These are phyloP conservation scores for Termitomyces titanicus DNA, from an alignment of 768 basidiomycete species.

Conservation along the genomic window DNA sequence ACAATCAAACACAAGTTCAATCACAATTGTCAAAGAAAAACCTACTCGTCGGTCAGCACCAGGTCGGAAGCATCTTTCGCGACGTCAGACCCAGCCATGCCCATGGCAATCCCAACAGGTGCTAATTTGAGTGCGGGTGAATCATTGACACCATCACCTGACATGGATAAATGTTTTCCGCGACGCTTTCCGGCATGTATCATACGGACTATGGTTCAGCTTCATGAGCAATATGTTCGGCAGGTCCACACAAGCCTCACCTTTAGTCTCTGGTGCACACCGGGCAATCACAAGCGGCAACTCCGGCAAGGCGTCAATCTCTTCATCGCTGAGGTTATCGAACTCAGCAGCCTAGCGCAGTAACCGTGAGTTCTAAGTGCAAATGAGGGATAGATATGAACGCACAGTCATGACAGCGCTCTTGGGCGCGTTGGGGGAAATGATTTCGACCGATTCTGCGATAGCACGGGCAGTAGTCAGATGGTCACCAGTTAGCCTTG, in stretches of 20 bases:
- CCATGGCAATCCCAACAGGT: slow-evolving; percentile 59
- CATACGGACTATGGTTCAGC: slow-evolving; percentile 34
- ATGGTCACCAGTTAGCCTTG: slow-evolving; percentile 53
- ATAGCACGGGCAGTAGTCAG: slow-evolving; percentile 51
- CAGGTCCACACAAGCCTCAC: slow-evolving; percentile 8
- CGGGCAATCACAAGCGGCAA: slow-evolving; percentile 58
- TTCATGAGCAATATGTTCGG: neutral
- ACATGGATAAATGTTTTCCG: slow-evolving; percentile 51
- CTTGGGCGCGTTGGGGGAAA: slow-evolving; percentile 33
- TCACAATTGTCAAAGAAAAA: neutral
- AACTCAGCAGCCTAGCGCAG: slow-evolving; percentile 37
- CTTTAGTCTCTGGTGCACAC: slow-evolving; percentile 52
- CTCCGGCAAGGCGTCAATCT: slow-evolving; percentile 45
- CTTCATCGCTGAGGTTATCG: slow-evolving; percentile 47
- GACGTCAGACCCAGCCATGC: slow-evolving; percentile 51
- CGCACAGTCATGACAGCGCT: slow-evolving; percentile 35
- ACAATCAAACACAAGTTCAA: neutral
- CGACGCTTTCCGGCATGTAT: slow-evolving; percentile 57
- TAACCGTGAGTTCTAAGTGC: neutral
- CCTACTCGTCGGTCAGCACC: slow-evolving; percentile 53
- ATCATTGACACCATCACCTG: slow-evolving; percentile 59
- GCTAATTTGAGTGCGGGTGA: slow-evolving; percentile 52
- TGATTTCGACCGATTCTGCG: slow-evolving; percentile 45
- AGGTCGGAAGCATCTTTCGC: slow-evolving; percentile 53
- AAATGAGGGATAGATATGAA: neutral